A percentile compares a stretch with the other conserved stretches of the same genome.
These are phyloP conservation scores for Mucor sp. DNA, from an alignment of 371 early-diverging fungal species.

Conservation along the genomic window DNA sequence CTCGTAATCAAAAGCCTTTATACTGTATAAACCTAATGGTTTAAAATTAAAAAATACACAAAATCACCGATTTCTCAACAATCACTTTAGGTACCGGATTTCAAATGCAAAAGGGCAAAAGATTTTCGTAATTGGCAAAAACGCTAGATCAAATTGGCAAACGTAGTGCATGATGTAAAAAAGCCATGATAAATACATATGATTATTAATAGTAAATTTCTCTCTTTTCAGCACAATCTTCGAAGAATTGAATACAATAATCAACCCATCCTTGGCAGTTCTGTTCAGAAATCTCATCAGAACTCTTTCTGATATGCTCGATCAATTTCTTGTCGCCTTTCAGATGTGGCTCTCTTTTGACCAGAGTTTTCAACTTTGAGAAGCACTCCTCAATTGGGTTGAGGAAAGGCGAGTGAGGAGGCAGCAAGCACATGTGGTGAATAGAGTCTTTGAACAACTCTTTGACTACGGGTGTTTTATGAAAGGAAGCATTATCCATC, in stretches of 20 bases:
- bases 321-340: not conserved
- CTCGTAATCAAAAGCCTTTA: no score
- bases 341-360: constrained; percentile 1
- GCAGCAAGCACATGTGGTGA: not conserved
- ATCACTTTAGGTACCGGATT: no score
- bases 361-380: not conserved
- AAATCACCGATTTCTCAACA: no score
- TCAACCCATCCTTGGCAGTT: constrained; percentile 1
- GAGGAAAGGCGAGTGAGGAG: not conserved
- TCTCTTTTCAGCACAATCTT: not conserved
- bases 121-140: no score
- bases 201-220: not conserved
- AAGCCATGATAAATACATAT: no score
- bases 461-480: not conserved
- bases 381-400: not conserved
- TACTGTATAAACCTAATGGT: no score
- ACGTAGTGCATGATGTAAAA: no score
- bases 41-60: no score
- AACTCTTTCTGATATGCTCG: not conserved
- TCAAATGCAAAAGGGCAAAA: no score
- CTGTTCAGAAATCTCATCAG: not conserved
- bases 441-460: not conserved
- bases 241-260: not conserved
- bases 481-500: constrained; percentile 8
- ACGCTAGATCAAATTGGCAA: no score